phyloP scores from a whole-genome alignment of 1,139 yeast species.

The Meyerozyma sp. region DNA sequence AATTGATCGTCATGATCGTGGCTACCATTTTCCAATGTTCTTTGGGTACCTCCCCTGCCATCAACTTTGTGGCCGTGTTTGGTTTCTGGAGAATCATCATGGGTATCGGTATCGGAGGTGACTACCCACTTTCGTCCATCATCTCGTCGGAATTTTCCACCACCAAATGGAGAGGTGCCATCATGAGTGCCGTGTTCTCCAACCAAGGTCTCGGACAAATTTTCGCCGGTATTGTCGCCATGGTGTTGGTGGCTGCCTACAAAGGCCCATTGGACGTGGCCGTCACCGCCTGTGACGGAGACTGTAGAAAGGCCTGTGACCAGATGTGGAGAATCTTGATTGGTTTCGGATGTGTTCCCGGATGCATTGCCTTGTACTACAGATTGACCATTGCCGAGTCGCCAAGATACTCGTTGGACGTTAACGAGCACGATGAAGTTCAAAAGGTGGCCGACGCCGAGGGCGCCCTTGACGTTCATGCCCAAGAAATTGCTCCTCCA shows the following conservation, averaged over 20 bases:
- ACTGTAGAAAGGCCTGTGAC: slow-evolving; percentile 72
- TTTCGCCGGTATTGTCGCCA: slow-evolving; percentile 77
- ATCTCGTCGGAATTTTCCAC: slow-evolving; percentile 86
- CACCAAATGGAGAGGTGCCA: slow-evolving; percentile 94
- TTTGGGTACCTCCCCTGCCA: slow-evolving; percentile 63
- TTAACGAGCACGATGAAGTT: slow-evolving; percentile 51
- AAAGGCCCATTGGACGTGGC: slow-evolving; percentile 52
- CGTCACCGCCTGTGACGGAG: slow-evolving; percentile 51
- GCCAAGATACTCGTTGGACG: slow-evolving; percentile 82
- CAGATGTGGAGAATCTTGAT: slow-evolving; percentile 90
- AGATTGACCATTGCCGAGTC: slow-evolving; percentile 93
- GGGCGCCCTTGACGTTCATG: slow-evolving; percentile 46
- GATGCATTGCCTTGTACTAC: slow-evolving; percentile 73
- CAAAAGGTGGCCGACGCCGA: slow-evolving; percentile 56
- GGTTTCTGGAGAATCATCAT: slow-evolving; percentile 73
- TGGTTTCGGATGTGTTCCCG: slow-evolving; percentile 90
- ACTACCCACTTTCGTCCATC: slow-evolving; percentile 93
- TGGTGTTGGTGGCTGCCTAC: slow-evolving; percentile 68
- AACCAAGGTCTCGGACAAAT: slow-evolving; percentile 93
- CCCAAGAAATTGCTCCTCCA: slow-evolving; percentile 45
- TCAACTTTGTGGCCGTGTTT: slow-evolving; percentile 67
- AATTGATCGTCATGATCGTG: slow-evolving; percentile 74
- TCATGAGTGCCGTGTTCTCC: slow-evolving; percentile 90
- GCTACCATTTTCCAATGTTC: slow-evolving; percentile 77
- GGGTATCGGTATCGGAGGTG: slow-evolving; percentile 99